phyloP scores from a whole-genome alignment of 2,329 filamentous ascomycete genomes.

The Apiospora saccharicola region DNA sequence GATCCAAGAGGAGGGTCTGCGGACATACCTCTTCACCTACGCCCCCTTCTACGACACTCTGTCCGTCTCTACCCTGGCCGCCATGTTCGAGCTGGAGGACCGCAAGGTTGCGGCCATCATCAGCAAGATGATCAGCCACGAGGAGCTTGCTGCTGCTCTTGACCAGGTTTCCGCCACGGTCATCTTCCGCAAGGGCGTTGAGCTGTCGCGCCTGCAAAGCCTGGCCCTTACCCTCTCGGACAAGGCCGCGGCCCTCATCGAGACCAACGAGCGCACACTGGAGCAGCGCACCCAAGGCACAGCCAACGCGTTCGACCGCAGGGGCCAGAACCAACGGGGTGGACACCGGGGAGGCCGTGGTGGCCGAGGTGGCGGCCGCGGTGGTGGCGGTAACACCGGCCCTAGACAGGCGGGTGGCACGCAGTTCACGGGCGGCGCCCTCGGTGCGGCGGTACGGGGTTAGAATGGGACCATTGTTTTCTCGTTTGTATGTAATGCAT shows the following conservation, averaged over 20 bases:
- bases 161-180: conserved; percentile 98
- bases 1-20: conserved; percentile 97
- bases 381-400: conserved; percentile 56
- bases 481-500: conserved; percentile 37
- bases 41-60: conserved; percentile 99
- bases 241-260: conserved; percentile 95
- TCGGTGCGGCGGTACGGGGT: conserved; percentile 73
- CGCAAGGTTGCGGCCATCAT: conserved; percentile 94
- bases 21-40: conserved; percentile 99
- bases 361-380: conserved; percentile 46
- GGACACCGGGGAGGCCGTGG: conserved; percentile 59
- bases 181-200: conserved; percentile 99
- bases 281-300: conserved; percentile 98
- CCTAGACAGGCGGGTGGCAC: conserved; percentile 76
- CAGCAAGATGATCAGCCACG: conserved; percentile 99
- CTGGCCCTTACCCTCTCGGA: conserved; percentile 92
- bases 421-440: conserved; percentile 82
- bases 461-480: conserved; percentile 46
- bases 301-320: conserved; percentile 92
- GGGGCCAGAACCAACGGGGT: conserved; percentile 76
- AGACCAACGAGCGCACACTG: conserved; percentile 95
- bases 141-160: conserved; percentile 93
- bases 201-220: conserved; percentile 94
- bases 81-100: conserved; percentile 93
- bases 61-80: conserved; percentile 81